Evolutionary conservation across 345 rosid species (phyloP).

Genomic region (Gynandropsis gynandra): DNA sequence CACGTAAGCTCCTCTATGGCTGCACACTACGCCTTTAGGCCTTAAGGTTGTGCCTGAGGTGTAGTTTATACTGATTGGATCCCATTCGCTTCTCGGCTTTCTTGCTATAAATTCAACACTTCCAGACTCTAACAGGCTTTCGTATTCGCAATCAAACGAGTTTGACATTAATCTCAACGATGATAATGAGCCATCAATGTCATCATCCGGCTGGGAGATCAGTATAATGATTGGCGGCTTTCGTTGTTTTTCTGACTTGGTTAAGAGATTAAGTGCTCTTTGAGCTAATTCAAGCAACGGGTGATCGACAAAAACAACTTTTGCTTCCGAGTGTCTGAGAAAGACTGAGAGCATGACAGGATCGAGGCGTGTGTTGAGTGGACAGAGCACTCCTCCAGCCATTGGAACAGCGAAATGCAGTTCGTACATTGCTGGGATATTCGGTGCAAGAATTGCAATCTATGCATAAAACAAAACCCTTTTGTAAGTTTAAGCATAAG

Average conservation of each 20-base stretch:
- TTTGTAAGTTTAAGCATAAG: background rate
- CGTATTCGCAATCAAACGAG: constrained; percentile 38
- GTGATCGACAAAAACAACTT: constrained; percentile 50
- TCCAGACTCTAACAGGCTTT: constrained; percentile 45
- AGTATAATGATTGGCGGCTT: constrained; percentile 38
- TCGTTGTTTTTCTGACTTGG: constrained; percentile 21
- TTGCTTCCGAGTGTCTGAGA: constrained; percentile 50
- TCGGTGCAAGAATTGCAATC: constrained; percentile 63
- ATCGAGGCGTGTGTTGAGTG: constrained; percentile 60
- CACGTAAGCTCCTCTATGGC: constrained; percentile 83
- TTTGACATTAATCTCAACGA: constrained; percentile 7
- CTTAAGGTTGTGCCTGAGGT: constrained; percentile 85
- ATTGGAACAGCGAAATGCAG: constrained; percentile 81
- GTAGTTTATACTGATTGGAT: constrained; percentile 71
- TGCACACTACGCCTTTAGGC: constrained; percentile 83
- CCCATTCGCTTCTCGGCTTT: constrained; percentile 58
- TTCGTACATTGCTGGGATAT: constrained; percentile 77
- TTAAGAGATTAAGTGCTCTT: constrained; percentile 44
- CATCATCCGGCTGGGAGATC: constrained; percentile 34
- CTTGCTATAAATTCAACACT: constrained; percentile 30
- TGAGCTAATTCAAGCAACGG: constrained; percentile 47
- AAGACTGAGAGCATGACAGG: constrained; percentile 44
- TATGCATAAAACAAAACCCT: constrained; percentile 7
- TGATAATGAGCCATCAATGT: constrained; percentile 9
- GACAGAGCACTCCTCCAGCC: constrained; percentile 67